Conservation (phyloP, 306 rosid genomes). For the Phaseolus lunatus region DNA sequence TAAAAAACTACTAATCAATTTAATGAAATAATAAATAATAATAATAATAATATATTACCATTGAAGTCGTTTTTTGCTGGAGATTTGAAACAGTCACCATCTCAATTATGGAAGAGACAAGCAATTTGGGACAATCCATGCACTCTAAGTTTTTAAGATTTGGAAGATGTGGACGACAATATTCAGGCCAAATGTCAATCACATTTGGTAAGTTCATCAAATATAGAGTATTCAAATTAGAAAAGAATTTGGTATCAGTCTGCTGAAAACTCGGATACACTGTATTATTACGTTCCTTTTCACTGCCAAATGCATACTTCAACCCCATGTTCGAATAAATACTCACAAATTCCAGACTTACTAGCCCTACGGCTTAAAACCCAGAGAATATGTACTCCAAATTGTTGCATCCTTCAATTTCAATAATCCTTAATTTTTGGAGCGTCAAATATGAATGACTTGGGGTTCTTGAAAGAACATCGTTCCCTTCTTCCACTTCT, state of each 20-base stretch:
- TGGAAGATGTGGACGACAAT: too few species aligned
- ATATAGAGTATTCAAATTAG: background rate
- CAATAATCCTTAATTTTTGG: conserved; percentile 29
- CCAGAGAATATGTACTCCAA: conserved; percentile 31
- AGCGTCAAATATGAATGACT: background rate
- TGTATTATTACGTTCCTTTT: background rate
- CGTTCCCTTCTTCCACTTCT: background rate
- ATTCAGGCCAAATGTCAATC: too few species aligned
- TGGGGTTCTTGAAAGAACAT: background rate
- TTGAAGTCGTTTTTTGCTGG: too few species aligned
- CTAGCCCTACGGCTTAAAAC: background rate
- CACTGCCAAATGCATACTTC: conserved; percentile 30
- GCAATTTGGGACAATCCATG: too few species aligned
- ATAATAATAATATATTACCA: too few species aligned
- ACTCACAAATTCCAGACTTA: background rate
- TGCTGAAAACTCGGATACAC: background rate
- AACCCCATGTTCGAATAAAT: background rate
- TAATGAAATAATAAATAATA: too few species aligned
- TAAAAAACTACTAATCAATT: too few species aligned
- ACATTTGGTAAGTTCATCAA: too few species aligned
- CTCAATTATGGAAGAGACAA: too few species aligned
- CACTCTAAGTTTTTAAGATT: too few species aligned
- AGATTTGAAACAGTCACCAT: too few species aligned
- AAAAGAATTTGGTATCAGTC: background rate
- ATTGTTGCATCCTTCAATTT: background rate